Conservation (phyloP, 2,329 filamentous ascomycete species). For the Botryotinia globosa region DNA sequence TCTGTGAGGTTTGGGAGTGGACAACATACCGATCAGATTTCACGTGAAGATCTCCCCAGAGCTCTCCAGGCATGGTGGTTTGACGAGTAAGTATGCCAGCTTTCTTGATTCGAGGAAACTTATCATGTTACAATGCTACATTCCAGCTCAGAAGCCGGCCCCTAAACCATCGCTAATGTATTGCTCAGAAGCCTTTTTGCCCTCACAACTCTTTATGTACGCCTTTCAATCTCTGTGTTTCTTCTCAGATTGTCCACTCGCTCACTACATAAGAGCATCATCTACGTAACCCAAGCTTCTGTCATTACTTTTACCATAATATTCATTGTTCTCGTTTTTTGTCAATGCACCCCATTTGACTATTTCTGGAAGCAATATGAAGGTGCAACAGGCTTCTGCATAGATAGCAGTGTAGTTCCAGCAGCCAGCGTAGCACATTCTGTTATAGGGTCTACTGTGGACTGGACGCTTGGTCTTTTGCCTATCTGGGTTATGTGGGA, state of each 20-base stretch:
- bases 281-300: conserved; percentile 47
- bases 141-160: background rate
- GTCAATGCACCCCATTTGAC: conserved; percentile 52
- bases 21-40: conserved; percentile 24
- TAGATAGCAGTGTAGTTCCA: conserved; percentile 47
- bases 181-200: background rate
- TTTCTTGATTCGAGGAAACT: background rate
- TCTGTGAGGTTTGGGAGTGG: conserved; percentile 30
- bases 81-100: conserved; percentile 45
- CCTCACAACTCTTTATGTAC: conserved; percentile 35
- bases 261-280: conserved; percentile 45
- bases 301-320: conserved; percentile 46
- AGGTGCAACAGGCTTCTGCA: conserved; percentile 37
- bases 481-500: conserved; percentile 54
- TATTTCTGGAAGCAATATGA: conserved; percentile 48
- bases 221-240: conserved; percentile 51
- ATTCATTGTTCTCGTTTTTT: conserved; percentile 50
- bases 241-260: conserved; percentile 51
- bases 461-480: conserved; percentile 52
- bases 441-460: conserved; percentile 43
- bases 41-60: conserved; percentile 22
- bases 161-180: background rate
- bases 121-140: background rate
- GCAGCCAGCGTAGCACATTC: conserved; percentile 53
- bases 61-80: conserved; percentile 47